These are phyloP conservation scores for Clonostachys byssicola DNA, from an alignment of 2,329 filamentous ascomycete genomes.

Conservation along the genomic window DNA sequence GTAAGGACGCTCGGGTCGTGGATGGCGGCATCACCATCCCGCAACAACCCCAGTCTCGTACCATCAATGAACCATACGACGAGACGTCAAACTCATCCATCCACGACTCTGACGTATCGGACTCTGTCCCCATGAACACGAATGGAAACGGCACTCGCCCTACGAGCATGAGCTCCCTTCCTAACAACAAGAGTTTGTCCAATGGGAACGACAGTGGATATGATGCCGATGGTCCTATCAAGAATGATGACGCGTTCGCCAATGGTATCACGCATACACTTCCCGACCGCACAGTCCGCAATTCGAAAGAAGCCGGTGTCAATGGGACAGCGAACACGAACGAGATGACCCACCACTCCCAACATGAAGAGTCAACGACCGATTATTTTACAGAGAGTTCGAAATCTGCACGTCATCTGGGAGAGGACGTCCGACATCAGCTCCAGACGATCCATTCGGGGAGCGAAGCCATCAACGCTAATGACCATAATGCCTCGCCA, in stretches of 20 bases:
- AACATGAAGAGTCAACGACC: neutral
- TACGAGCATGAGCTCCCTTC: conserved; percentile 55
- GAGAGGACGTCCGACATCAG: conserved; percentile 3
- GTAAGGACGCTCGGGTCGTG: conserved; percentile 14
- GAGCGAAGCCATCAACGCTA: conserved; percentile 2
- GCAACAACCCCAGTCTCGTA: conserved; percentile 34
- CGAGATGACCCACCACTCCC: neutral
- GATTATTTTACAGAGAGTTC: neutral
- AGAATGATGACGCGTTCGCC: conserved; percentile 10
- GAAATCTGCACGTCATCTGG: conserved; percentile 1
- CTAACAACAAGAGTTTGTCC: conserved; percentile 46
- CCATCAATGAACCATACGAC: conserved; percentile 48
- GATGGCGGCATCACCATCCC: conserved; percentile 27
- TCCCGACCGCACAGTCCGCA: conserved; percentile 19
- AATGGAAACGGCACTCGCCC: conserved; percentile 35
- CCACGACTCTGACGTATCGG: conserved; percentile 47
- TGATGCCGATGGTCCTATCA: neutral
- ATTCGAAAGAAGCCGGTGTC: conserved; percentile 5
- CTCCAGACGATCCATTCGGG: conserved; percentile 4
- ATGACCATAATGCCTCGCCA: too few species aligned
- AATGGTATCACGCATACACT: conserved; percentile 19
- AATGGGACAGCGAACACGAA: conserved; percentile 9
- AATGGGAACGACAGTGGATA: conserved; percentile 18
- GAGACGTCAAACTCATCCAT: conserved; percentile 49
- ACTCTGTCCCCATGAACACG: conserved; percentile 28